Base-by-base conservation (phyloP, 108 stramenopile species). In the Cylindrotheca fusiformis region DNA sequence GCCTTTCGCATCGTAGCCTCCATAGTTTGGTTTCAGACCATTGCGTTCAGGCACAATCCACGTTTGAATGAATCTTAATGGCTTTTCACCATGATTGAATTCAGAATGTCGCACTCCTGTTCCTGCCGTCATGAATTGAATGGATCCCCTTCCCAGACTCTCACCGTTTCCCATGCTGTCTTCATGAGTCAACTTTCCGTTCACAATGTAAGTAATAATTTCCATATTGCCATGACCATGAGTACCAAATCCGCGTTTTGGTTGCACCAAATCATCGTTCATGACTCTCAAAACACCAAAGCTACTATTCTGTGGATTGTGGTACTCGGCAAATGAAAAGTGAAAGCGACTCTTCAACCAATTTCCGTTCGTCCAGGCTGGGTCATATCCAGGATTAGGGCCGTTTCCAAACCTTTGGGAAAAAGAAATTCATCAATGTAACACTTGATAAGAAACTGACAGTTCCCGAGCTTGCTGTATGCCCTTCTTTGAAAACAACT, bases 341-440 rank as follows among this genome's bases (percentile, higher is more conserved):
- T 94, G 93, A 53, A 94, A 94, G 18, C 89, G 74, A 48, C 70
- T 74, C 73, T 89, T 82, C 51, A 94, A 86, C 93, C 93, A 94
- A 78, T 89, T 87, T 31, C 36, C 30, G 30, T 82, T 79, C 25
- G 72, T 79, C 88, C 88, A 90, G 12, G 55, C 12, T 4, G 81
- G 78, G 48, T 80, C 79, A 26, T 68, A 21, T 18, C 58, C 44
- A 36, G 56, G 52, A 55, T 90, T 87, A 8, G 56, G 36, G 6
- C 72, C 44, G 55, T 90, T 90, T 2, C 89, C 89, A 56, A 90
- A n/a, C n/a, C n/a, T n/a, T n/a, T n/a, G n/a, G n/a, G n/a, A n/a
- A n/a, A n/a, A n/a, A n/a, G n/a, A n/a, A n/a, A n/a, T n/a, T n/a
- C n/a, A n/a, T n/a, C n/a, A n/a, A n/a, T n/a, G n/a, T n/a, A n/a